Evolutionary conservation across 805 yeast species (phyloP), one percentile per base, ranked within the genome.

Genomic region (Brettanomyces naardenensis): DNA sequence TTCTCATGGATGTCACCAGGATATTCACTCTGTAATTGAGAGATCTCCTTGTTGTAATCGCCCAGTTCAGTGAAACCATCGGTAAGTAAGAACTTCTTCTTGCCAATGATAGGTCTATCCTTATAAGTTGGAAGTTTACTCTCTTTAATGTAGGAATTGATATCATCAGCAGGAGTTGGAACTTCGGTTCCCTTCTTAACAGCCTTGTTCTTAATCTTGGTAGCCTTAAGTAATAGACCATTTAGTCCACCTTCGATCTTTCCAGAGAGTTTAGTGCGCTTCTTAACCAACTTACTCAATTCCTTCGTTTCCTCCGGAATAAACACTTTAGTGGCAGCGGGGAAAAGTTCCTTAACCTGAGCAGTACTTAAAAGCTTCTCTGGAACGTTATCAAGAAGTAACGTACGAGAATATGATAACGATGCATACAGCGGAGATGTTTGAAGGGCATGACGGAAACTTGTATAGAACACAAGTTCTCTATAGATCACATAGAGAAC

Each of bases 41-140:
- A 66, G 47, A 92, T 81, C 36, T 83, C 74, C 10, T 61, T 65
- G 59, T 84, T 86, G 52, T 81, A 68, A 47, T 81, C 83, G 18
- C 79, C 80, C 36, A 89, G 60, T 48, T 71, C 71, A 45, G 78
- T 77, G 37, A 75, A 69, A 44, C 82, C 78, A 54, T 87, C 82
- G 37, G 80, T 73, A 52, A 90, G 73, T 25, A 96, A 82, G 51
- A 81, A 80, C 39, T 89, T 95, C 63, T 89, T 89, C 61, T 83
- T 62, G 42, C 96, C 95, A 48, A 80, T 68, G 41, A 83, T 60
- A 40, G 76, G 77, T 52, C 73, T 75, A 50, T 87, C 69, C 45
- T 75, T 75, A 61, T 86, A 90, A 25, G 85, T 80, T 34, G 97
- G 97, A 49, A 90, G 73, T 66, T 87, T 88, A 61, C 82, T 80